These are phyloP conservation scores for Mortierella sp. DNA, from an alignment of 371 early-diverging fungal genomes.

Conservation along the genomic window DNA sequence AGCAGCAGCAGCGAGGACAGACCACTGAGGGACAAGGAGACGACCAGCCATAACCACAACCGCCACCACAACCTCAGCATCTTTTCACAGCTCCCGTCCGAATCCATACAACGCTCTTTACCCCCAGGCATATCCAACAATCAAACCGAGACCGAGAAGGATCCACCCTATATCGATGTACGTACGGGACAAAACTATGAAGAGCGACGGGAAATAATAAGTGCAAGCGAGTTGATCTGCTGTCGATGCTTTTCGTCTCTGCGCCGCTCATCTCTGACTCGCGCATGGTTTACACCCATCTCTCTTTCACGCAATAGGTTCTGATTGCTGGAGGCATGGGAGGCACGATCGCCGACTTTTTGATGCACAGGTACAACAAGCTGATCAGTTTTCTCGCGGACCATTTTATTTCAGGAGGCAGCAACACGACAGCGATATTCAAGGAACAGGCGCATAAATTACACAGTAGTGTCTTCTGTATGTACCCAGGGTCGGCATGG, in stretches of 20 bases:
- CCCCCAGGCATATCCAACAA: conserved; percentile 20
- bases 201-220: too few relatives aligned
- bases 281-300: too few relatives aligned
- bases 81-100: conserved; percentile 22
- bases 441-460: too few relatives aligned
- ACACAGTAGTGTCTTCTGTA: too few relatives aligned
- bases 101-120: conserved; percentile 24
- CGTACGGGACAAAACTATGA: not conserved
- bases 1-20: not conserved
- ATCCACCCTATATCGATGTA: conserved; percentile 57
- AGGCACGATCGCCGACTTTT: conserved; percentile 78
- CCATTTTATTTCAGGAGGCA: not conserved
- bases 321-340: conserved; percentile 80
- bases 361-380: conserved; percentile 76
- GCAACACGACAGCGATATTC: not conserved
- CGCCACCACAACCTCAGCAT: conserved; percentile 14
- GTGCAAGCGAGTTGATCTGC: not conserved
- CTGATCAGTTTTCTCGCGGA: not conserved
- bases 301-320: conserved; percentile 63
- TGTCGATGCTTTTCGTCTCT: too few relatives aligned
- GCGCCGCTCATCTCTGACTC: too few relatives aligned
- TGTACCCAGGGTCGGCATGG: too few relatives aligned
- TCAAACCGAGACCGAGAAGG: conserved; percentile 20
- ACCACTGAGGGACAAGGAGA: not conserved
- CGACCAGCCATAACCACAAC: conserved; percentile 5